These are phyloP conservation scores for Stachybotrys chartarum DNA, from an alignment of 2,329 filamentous ascomycete genomes.

Conservation along the genomic window DNA sequence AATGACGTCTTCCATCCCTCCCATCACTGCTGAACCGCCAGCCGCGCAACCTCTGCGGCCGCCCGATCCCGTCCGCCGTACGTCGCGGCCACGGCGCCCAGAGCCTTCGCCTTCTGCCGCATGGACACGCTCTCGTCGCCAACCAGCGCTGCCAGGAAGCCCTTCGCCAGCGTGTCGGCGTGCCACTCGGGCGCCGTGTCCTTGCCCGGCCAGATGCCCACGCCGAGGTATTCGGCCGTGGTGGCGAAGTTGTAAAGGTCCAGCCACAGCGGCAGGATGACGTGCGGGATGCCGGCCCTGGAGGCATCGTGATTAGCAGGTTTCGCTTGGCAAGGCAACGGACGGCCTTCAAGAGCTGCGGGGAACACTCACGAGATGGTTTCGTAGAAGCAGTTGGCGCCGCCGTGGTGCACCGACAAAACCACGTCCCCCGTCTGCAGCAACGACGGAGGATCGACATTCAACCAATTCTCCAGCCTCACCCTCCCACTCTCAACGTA, in stretches of 20 bases:
- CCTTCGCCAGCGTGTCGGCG: conserved; percentile 13
- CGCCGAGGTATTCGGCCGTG: conserved; percentile 30
- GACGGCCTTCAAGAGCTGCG: background rate
- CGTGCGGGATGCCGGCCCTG: conserved; percentile 32
- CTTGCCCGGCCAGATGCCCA: conserved; percentile 30
- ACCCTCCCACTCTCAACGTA: conserved; percentile 9
- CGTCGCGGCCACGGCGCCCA: conserved; percentile 3
- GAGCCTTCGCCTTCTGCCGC: conserved; percentile 6
- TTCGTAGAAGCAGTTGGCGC: conserved; percentile 12
- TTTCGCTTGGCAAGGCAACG: background rate
- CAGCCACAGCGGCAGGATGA: conserved; percentile 36
- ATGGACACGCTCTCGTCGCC: conserved; percentile 4
- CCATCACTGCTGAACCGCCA: background rate
- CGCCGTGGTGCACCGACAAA: conserved; percentile 12
- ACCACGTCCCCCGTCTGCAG: conserved; percentile 19
- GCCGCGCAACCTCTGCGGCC: background rate
- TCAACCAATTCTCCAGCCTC: conserved; percentile 17
- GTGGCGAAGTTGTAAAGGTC: conserved; percentile 35
- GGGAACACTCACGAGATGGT: conserved; percentile 7
- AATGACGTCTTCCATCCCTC: too few species aligned
- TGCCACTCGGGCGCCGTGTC: conserved; percentile 20
- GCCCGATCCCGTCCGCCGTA: conserved; percentile 4
- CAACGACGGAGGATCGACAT: conserved; percentile 20
- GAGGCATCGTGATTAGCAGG: background rate
- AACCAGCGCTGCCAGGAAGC: conserved; percentile 14